phyloP scores from a whole-genome alignment of 148 eudicot genomes.

The Chenopodium quinoa region DNA sequence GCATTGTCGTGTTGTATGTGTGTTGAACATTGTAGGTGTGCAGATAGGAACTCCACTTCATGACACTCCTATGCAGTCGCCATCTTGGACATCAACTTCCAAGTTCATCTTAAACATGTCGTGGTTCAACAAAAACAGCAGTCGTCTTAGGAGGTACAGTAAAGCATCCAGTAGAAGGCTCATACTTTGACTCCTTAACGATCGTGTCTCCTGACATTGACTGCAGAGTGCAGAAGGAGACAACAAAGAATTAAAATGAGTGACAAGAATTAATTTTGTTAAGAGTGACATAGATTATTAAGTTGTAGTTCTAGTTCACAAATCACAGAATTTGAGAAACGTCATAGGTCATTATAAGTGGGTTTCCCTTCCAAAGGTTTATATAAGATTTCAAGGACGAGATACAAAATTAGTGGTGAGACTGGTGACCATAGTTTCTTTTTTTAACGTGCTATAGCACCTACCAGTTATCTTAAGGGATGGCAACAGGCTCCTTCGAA shows the following conservation, averaged over 20 bases:
- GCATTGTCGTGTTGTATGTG: neutral
- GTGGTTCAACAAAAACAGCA: constrained; percentile 76
- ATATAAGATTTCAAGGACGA: neutral
- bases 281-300: neutral
- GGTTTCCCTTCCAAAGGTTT: neutral
- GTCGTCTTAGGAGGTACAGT: constrained; percentile 70
- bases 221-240: constrained; percentile 55
- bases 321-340: no score
- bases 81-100: neutral
- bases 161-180: constrained; percentile 61
- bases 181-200: constrained; percentile 63
- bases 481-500: neutral
- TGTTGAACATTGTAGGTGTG: neutral
- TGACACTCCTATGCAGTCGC: no score
- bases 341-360: neutral
- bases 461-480: neutral
- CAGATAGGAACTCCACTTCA: no score
- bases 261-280: neutral
- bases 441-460: neutral
- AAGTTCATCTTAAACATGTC: constrained; percentile 25
- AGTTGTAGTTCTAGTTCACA: neutral
- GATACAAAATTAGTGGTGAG: neutral
- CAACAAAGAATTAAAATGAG: neutral
- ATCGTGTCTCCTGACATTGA: constrained; percentile 51
- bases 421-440: neutral